phyloP scores from a whole-genome alignment of 805 yeast species.

The Yarrowia sp. region DNA sequence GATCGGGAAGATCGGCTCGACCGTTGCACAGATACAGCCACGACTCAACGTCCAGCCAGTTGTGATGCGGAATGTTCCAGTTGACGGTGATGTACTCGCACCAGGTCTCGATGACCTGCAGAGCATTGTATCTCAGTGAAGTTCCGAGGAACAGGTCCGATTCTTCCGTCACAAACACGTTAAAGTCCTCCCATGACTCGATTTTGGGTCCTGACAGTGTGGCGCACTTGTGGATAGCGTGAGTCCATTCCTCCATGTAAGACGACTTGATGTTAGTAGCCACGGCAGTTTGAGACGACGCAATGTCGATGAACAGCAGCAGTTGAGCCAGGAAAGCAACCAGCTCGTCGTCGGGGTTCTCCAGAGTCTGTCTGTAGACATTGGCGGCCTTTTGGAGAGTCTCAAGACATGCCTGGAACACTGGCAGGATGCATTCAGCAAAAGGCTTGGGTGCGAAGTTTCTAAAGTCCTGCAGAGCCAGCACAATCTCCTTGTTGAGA shows the following conservation, averaged over 20 bases:
- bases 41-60: conserved; percentile 29
- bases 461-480: conserved; percentile 23
- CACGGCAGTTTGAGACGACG: conserved; percentile 31
- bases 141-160: conserved; percentile 67
- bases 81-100: conserved; percentile 46
- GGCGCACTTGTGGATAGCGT: conserved; percentile 22
- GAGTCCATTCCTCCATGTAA: conserved; percentile 9
- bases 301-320: conserved; percentile 41
- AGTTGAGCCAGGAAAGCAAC: conserved; percentile 42
- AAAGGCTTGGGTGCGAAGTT: conserved; percentile 33
- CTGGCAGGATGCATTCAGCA: conserved; percentile 11
- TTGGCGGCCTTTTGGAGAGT: conserved; percentile 7
- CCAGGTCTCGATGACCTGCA: conserved; percentile 62
- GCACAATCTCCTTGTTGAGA: conserved; percentile 24
- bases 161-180: conserved; percentile 73
- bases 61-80: conserved; percentile 11
- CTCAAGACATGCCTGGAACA: conserved; percentile 18
- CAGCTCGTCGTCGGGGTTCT: conserved; percentile 40
- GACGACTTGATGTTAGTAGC: conserved; percentile 3
- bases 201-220: conserved; percentile 26
- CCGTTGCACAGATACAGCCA: conserved; percentile 25
- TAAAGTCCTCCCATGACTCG: conserved; percentile 67
- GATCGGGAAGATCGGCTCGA: not conserved
- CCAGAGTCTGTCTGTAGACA: conserved; percentile 16
- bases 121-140: conserved; percentile 66